phyloP scores from a whole-genome alignment of 1,139 yeast species.

The Magnusiomyces paraingens region DNA sequence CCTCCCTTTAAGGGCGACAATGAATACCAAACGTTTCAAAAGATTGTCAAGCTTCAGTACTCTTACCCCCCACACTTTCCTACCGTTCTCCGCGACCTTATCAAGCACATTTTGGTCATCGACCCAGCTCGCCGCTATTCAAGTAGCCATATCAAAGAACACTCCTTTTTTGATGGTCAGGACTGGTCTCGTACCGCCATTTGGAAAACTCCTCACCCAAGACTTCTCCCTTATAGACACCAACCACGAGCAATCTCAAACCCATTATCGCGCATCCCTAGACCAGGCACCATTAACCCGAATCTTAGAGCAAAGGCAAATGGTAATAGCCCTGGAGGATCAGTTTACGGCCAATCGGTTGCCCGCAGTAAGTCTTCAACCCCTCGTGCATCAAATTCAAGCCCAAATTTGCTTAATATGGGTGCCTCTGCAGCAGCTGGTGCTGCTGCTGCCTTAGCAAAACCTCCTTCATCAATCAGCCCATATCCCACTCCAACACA shows the following conservation, averaged over 20 bases:
- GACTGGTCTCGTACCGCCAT: constrained; percentile 62
- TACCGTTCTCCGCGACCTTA: constrained; percentile 58
- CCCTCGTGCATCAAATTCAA: constrained; percentile 27
- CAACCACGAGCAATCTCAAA: constrained; percentile 23
- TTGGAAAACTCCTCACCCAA: constrained; percentile 73
- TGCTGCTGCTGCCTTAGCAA: constrained; percentile 32
- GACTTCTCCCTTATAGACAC: constrained; percentile 64
- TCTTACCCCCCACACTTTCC: constrained; percentile 78
- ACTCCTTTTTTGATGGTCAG: constrained; percentile 62
- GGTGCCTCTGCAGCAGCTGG: constrained; percentile 30
- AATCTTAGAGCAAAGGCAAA: constrained; percentile 12
- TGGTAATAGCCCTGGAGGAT: background rate
- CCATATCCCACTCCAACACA: constrained; percentile 14
- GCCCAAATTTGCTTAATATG: constrained; percentile 28
- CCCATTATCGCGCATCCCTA: background rate
- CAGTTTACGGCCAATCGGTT: background rate
- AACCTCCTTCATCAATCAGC: constrained; percentile 12
- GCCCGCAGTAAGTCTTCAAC: constrained; percentile 6
- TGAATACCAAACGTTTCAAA: constrained; percentile 90
- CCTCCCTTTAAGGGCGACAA: constrained; percentile 98
- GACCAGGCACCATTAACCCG: constrained; percentile 8
- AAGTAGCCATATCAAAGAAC: constrained; percentile 58
- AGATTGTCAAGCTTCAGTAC: constrained; percentile 77
- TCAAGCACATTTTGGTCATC: constrained; percentile 58
- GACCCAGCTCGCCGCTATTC: constrained; percentile 64